Evolutionary conservation across 2,329 filamentous ascomycete species (phyloP).

Genomic region (Colletotrichum camelliae): DNA sequence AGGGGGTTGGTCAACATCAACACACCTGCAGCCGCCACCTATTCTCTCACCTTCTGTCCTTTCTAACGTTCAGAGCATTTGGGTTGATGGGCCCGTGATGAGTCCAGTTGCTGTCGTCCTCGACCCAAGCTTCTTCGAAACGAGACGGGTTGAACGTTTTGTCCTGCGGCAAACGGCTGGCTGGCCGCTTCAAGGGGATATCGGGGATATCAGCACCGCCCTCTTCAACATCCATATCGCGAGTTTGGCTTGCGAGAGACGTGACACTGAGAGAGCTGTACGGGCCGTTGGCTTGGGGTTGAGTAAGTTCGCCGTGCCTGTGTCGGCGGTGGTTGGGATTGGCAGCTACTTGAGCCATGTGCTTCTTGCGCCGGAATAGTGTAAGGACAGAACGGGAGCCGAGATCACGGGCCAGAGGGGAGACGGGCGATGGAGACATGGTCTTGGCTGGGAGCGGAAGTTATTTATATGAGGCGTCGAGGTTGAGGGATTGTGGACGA

Average conservation of each 20-base stretch:
- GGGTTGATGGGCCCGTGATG: constrained; percentile 11
- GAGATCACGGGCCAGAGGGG: not conserved
- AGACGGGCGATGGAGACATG: not conserved
- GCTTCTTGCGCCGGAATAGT: constrained; percentile 4
- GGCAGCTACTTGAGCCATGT: constrained; percentile 11
- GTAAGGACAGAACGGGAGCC: not conserved
- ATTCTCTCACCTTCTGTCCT: not conserved
- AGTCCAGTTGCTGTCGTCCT: constrained; percentile 14
- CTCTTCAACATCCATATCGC: constrained; percentile 4
- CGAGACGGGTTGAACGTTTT: not conserved
- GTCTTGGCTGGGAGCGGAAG: not conserved
- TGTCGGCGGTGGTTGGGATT: not conserved
- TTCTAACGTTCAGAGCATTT: not conserved
- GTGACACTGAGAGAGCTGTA: constrained; percentile 3
- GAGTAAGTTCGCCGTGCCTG: constrained; percentile 2
- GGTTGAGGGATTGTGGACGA: not conserved
- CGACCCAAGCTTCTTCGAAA: constrained; percentile 14
- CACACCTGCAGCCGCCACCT: not conserved
- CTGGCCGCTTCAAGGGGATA: constrained; percentile 24
- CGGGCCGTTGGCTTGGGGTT: not conserved
- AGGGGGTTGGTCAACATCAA: not conserved
- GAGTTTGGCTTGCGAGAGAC: not conserved
- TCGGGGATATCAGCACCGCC: constrained; percentile 25
- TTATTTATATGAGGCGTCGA: not conserved
- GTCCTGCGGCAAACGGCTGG: not conserved